Conservation (phyloP, 768 basidiomycete species). For the Collybia sp. region DNA sequence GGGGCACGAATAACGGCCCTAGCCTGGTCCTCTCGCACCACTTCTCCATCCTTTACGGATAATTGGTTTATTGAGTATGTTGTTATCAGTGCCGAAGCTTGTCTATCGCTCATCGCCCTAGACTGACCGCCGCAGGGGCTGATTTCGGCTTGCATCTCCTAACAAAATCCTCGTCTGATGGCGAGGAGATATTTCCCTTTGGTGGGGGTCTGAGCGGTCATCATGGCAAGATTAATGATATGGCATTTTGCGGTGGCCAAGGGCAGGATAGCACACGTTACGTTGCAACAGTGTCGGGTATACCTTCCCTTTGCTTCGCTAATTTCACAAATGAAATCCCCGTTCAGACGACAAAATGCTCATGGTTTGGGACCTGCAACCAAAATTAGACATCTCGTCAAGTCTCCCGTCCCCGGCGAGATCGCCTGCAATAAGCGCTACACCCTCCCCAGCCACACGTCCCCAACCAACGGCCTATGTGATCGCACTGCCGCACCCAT, state of each 20-base stretch:
- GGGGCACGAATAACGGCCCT: constrained; percentile 68
- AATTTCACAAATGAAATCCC: constrained; percentile 3
- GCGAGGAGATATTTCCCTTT: constrained; percentile 61
- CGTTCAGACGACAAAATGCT: constrained; percentile 73
- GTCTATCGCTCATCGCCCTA: constrained; percentile 19
- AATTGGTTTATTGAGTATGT: constrained; percentile 73
- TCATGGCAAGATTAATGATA: constrained; percentile 72
- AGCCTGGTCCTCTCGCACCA: constrained; percentile 70
- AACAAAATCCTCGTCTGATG: constrained; percentile 43
- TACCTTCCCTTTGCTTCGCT: constrained; percentile 8
- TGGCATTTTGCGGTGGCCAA: constrained; percentile 76
- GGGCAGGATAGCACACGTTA: constrained; percentile 66
- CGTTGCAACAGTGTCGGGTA: constrained; percentile 79
- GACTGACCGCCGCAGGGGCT: constrained; percentile 61
- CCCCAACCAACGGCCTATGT: constrained; percentile 77
- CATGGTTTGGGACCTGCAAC: constrained; percentile 84
- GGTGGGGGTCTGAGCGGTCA: constrained; percentile 81
- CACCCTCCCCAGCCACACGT: constrained; percentile 31
- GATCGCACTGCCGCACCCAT: constrained; percentile 68
- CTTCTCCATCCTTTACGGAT: constrained; percentile 61
- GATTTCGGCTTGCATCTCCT: constrained; percentile 72
- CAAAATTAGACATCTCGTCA: constrained; percentile 41
- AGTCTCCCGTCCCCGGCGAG: constrained; percentile 22
- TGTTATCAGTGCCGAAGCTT: background rate
- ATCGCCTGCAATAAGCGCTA: constrained; percentile 19